A percentile compares a stretch with the other conserved stretches of the same genome.
phyloP scores from a whole-genome alignment of 768 basidiomycete species.

The Pleurotus giganteus region DNA sequence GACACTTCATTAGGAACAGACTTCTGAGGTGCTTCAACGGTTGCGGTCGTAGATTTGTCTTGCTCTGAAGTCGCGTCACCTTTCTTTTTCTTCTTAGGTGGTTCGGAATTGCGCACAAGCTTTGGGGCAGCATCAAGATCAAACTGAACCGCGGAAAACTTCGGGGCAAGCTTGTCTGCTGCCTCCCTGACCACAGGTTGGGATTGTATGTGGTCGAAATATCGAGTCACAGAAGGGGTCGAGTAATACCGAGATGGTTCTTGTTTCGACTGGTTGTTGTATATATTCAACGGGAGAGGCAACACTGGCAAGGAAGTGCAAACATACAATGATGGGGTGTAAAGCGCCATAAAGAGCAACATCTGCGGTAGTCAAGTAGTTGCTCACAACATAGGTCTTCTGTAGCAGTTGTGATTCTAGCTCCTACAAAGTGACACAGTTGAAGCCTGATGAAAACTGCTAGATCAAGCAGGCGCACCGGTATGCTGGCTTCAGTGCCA shows the following conservation, averaged over 20 bases:
- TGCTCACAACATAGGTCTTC: conserved; percentile 82
- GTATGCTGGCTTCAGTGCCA: conserved; percentile 43
- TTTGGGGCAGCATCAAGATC: conserved; percentile 77
- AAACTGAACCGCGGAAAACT: conserved; percentile 59
- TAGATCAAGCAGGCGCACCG: conserved; percentile 36
- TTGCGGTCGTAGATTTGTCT: conserved; percentile 27
- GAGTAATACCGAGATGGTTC: conserved; percentile 73
- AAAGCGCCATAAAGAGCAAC: conserved; percentile 88
- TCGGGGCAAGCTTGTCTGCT: conserved; percentile 45
- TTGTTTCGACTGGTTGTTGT: conserved; percentile 54
- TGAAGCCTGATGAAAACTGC: background rate
- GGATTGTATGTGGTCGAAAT: conserved; percentile 93
- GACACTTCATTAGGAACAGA: background rate
- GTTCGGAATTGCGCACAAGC: conserved; percentile 67
- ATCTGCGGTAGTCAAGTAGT: conserved; percentile 87
- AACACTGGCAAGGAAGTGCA: background rate
- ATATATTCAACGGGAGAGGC: background rate
- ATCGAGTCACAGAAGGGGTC: conserved; percentile 82
- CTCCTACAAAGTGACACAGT: conserved; percentile 40
- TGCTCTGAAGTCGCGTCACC: conserved; percentile 21
- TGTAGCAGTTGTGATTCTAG: conserved; percentile 71
- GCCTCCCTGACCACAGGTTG: conserved; percentile 58
- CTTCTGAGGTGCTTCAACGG: background rate
- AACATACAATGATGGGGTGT: conserved; percentile 75
- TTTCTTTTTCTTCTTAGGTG: conserved; percentile 69